These are phyloP conservation scores for Wickerhamia fluorescens DNA, from an alignment of 805 yeast genomes.

Conservation along the genomic window DNA sequence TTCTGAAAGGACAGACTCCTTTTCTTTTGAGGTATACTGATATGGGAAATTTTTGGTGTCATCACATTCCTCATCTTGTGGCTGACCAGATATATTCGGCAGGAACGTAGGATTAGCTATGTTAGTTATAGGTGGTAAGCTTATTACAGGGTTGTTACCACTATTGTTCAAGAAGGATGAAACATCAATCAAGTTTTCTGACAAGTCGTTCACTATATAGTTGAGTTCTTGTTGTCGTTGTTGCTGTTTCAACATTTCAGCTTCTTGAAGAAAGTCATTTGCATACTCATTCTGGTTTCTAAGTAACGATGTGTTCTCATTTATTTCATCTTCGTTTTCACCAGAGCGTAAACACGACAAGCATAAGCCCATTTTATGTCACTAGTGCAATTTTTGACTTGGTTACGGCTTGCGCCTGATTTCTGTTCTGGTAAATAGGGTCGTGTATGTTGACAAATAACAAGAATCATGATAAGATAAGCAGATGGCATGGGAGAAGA, in stretches of 20 bases:
- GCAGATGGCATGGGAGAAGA: too few species aligned
- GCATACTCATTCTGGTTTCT: slow-evolving; percentile 18
- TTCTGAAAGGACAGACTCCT: slow-evolving; percentile 5
- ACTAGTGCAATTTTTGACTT: too few species aligned
- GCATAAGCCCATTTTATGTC: slow-evolving; percentile 43
- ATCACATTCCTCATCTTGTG: slow-evolving; percentile 4
- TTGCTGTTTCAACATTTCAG: slow-evolving; percentile 31
- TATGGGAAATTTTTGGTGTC: slow-evolving; percentile 6
- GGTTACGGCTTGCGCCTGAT: too few species aligned
- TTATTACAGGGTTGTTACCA: too few species aligned
- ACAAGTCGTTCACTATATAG: slow-evolving; percentile 36
- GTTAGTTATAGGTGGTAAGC: too few species aligned
- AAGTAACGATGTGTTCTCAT: slow-evolving; percentile 34
- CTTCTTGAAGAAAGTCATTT: slow-evolving; percentile 30
- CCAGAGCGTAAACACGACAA: slow-evolving; percentile 36
- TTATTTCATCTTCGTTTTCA: slow-evolving; percentile 29
- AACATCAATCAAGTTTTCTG: slow-evolving; percentile 11
- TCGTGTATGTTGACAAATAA: too few species aligned
- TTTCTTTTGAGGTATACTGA: slow-evolving; percentile 6
- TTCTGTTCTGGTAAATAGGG: too few species aligned
- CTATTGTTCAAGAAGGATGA: too few species aligned
- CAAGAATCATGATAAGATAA: too few species aligned
- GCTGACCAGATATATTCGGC: too few species aligned
- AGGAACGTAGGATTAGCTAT: too few species aligned
- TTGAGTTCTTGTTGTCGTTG: slow-evolving; percentile 42